These are phyloP conservation scores for Prosopis cineraria DNA, from an alignment of 306 rosid genomes.

Conservation along the genomic window DNA sequence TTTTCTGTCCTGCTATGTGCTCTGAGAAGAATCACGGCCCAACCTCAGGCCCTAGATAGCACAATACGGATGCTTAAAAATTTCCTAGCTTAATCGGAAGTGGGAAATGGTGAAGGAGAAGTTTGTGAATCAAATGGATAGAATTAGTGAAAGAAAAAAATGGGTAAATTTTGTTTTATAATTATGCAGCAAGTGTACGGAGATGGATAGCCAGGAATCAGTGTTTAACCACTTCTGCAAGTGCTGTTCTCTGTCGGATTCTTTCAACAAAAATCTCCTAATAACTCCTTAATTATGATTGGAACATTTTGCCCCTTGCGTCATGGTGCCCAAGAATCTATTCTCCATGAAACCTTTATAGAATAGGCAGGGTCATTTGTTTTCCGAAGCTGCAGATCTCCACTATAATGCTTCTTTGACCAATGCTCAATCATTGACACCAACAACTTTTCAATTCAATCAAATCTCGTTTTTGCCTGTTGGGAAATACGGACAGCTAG, in stretches of 20 bases:
- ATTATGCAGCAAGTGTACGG: neutral
- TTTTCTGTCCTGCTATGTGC: neutral
- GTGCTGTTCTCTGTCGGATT: neutral
- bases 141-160: neutral
- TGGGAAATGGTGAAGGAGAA: neutral
- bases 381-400: neutral
- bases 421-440: neutral
- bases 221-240: neutral
- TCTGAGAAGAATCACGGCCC: neutral
- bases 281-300: neutral
- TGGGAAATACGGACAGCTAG: neutral
- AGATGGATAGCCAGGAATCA: neutral
- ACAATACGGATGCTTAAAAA: neutral
- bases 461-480: neutral
- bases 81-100: neutral
- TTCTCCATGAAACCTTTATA: neutral
- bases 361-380: too few species aligned
- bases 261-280: neutral
- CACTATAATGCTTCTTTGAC: neutral
- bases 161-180: neutral
- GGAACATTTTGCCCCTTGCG: neutral
- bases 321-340: neutral
- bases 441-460: neutral
- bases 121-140: neutral
- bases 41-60: neutral